phyloP scores from a whole-genome alignment of 2,329 filamentous ascomycete species.

The Byssoonygena ceratinophila region DNA sequence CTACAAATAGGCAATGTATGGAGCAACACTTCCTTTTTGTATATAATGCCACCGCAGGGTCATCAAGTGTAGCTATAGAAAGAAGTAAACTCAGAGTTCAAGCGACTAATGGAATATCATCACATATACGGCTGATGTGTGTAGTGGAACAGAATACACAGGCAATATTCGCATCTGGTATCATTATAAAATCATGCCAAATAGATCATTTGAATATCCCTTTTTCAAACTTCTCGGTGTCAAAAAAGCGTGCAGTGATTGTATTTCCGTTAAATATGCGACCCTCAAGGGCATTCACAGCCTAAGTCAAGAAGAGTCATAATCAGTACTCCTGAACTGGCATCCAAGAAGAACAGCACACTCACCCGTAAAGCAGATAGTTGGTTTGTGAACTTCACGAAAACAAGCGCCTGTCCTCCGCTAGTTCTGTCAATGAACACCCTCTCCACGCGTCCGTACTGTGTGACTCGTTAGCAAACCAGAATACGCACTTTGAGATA shows the following conservation, averaged over 20 bases:
- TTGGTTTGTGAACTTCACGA: conserved; percentile 83
- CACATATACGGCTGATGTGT: too few species aligned
- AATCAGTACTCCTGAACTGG: neutral
- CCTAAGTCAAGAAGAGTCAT: conserved; percentile 39
- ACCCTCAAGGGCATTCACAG: conserved; percentile 80
- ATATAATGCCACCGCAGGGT: too few species aligned
- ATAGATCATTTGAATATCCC: conserved; percentile 42
- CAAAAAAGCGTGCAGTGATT: conserved; percentile 73
- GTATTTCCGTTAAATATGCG: conserved; percentile 78
- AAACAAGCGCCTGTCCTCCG: conserved; percentile 54
- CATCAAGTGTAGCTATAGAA: too few species aligned
- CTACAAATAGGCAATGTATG: too few species aligned
- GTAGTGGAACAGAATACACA: too few species aligned
- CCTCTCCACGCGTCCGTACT: conserved; percentile 76
- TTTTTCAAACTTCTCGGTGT: conserved; percentile 68
- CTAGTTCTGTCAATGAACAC: conserved; percentile 60
- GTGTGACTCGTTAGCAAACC: conserved; percentile 27
- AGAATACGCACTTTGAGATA: neutral
- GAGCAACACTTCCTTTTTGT: too few species aligned
- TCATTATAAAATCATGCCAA: neutral
- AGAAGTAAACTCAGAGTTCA: too few species aligned
- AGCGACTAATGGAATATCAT: too few species aligned
- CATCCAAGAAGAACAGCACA: conserved; percentile 18
- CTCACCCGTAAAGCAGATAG: conserved; percentile 73
- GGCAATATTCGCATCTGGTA: neutral